phyloP scores from a whole-genome alignment of 352 stramenopile species.

The Pythium dissotocum region DNA sequence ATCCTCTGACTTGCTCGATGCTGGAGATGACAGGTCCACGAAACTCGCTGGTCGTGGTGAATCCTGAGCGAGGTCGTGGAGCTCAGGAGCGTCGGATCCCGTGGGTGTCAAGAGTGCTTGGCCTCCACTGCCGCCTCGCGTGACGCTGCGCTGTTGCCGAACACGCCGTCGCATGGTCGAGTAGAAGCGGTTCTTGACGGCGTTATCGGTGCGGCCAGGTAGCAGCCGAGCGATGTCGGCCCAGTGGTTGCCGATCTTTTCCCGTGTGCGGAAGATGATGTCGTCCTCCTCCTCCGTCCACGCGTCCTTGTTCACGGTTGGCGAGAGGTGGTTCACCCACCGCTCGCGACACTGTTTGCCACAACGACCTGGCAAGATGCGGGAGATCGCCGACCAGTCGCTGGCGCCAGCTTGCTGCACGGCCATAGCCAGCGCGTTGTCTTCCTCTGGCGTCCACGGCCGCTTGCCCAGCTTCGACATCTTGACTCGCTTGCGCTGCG shows the following conservation, averaged over 20 bases:
- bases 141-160: conserved; percentile 49
- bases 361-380: conserved; percentile 90
- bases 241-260: conserved; percentile 95
- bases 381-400: conserved; percentile 94
- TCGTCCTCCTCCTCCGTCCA: conserved; percentile 94
- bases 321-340: conserved; percentile 97
- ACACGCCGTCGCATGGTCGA: conserved; percentile 74
- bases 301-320: conserved; percentile 92
- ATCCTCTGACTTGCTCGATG: conserved; percentile 8
- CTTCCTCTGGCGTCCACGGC: conserved; percentile 63
- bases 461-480: conserved; percentile 67
- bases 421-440: conserved; percentile 51
- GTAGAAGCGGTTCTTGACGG: conserved; percentile 96
- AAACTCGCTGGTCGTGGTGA: conserved; percentile 17
- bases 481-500: conserved; percentile 64
- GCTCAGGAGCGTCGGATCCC: not conserved
- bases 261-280: conserved; percentile 74
- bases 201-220: conserved; percentile 94
- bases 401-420: conserved; percentile 59
- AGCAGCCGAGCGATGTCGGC: conserved; percentile 95
- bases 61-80: conserved; percentile 6
- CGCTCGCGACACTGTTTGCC: conserved; percentile 97
- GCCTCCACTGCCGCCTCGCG: conserved; percentile 2
- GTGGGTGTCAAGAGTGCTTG: not conserved
- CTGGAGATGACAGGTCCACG: conserved; percentile 6